phyloP scores from a whole-genome alignment of 495 filamentous ascomycete genomes.

The Hamigera avellanea region DNA sequence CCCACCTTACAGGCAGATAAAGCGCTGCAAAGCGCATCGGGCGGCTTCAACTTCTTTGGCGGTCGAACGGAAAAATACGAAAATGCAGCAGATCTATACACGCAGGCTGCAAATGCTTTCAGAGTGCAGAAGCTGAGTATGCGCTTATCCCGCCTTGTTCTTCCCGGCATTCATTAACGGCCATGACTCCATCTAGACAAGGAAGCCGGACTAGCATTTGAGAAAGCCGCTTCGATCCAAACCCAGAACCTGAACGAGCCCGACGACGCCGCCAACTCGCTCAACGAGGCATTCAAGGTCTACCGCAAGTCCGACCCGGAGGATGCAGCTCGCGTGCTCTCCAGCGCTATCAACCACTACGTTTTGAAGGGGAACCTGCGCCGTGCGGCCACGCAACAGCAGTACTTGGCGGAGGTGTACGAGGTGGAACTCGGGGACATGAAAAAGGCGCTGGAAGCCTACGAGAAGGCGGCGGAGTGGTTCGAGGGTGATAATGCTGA shows the following conservation, averaged over 20 bases:
- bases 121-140: conserved; percentile 58
- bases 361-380: conserved; percentile 76
- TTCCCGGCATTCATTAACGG: not conserved
- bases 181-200: conserved; percentile 37
- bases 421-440: conserved; percentile 68
- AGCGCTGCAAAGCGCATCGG: conserved; percentile 51
- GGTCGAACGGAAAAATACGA: conserved; percentile 74
- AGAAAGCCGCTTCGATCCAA: conserved; percentile 68
- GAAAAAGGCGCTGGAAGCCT: conserved; percentile 64
- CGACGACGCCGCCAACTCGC: conserved; percentile 75
- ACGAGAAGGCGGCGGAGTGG: conserved; percentile 74
- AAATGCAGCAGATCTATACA: conserved; percentile 69
- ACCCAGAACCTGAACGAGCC: conserved; percentile 68
- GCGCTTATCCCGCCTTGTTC: conserved; percentile 9
- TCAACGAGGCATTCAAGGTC: conserved; percentile 70
- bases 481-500: conserved; percentile 79
- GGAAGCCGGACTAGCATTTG: conserved; percentile 71
- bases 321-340: conserved; percentile 64
- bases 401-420: conserved; percentile 71
- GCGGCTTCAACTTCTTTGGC: conserved; percentile 69
- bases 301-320: conserved; percentile 72
- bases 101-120: conserved; percentile 74
- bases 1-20: conserved; percentile 60
- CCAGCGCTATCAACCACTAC: conserved; percentile 67
- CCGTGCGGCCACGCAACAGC: conserved; percentile 76